Percentiles rank a stretch among this genome's conserved stretches.
Evolutionary conservation across 768 basidiomycete genomes (phyloP).

Genomic region (Rhodosporidiobolus sp.): DNA sequence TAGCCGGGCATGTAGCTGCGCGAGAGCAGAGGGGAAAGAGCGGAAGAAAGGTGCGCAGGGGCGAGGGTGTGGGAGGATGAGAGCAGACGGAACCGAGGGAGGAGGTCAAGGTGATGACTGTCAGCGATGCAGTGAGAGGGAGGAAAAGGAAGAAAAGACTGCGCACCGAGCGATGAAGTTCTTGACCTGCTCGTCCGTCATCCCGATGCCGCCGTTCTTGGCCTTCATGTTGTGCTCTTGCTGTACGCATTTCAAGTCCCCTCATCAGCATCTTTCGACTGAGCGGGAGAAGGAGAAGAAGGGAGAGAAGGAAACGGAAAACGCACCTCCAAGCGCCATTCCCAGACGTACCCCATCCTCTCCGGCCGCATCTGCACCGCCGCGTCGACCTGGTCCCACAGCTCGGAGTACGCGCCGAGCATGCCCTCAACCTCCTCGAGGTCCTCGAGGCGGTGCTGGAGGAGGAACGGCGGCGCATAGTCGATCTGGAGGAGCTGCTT

Average conservation of each 20-base stretch:
- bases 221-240: slow-evolving; percentile 89
- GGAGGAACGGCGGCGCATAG: slow-evolving; percentile 37
- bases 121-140: neutral
- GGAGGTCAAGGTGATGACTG: neutral
- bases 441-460: slow-evolving; percentile 51
- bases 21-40: slow-evolving; percentile 48
- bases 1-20: slow-evolving; percentile 94
- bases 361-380: slow-evolving; percentile 66
- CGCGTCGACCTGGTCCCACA: slow-evolving; percentile 70
- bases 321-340: slow-evolving; percentile 63
- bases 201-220: slow-evolving; percentile 76
- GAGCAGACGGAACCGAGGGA: neutral
- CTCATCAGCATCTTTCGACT: neutral
- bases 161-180: slow-evolving; percentile 48
- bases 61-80: slow-evolving; percentile 2
- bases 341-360: slow-evolving; percentile 61
- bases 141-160: too few species aligned
- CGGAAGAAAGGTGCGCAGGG: neutral
- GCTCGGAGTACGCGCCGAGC: slow-evolving; percentile 59
- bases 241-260: slow-evolving; percentile 48
- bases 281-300: neutral
- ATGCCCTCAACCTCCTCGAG: slow-evolving; percentile 63
- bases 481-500: slow-evolving; percentile 11
- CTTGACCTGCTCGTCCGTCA: slow-evolving; percentile 77
- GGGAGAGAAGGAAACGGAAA: neutral